Conservation (phyloP, 2,329 filamentous ascomycete genomes). For the Apiospora aurea region DNA sequence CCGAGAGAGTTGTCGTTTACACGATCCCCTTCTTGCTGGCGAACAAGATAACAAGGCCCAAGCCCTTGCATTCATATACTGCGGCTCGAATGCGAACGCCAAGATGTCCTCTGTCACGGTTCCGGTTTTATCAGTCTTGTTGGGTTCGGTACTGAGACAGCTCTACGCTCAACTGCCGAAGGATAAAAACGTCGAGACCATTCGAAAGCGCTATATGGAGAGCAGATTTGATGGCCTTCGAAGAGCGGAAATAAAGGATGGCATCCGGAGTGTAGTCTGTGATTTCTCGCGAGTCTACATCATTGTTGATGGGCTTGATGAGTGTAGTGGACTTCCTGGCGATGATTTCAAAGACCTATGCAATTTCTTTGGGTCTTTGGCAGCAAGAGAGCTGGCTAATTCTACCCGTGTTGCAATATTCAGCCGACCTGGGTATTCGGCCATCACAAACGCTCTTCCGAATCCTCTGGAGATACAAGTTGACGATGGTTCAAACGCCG, state of each 20-base stretch:
- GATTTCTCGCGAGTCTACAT: background rate
- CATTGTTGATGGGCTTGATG: constrained; percentile 1
- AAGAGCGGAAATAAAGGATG: background rate
- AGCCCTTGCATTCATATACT: background rate
- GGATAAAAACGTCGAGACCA: background rate
- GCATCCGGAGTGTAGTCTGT: background rate
- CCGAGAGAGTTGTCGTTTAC: background rate
- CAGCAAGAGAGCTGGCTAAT: accelerated
- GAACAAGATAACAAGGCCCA: background rate
- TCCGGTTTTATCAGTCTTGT: background rate
- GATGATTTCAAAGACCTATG: background rate
- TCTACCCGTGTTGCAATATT: background rate
- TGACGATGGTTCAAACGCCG: background rate
- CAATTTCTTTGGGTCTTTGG: background rate
- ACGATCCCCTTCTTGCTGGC: background rate
- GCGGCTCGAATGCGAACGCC: background rate
- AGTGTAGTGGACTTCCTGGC: background rate
- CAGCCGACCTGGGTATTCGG: background rate
- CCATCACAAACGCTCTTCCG: background rate
- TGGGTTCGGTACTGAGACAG: background rate
- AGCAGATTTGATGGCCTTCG: background rate
- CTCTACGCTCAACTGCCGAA: background rate
- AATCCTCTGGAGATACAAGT: background rate
- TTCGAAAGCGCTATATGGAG: background rate
- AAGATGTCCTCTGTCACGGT: background rate